Evolutionary conservation across 805 yeast genomes (phyloP), one percentile per base, ranked within the genome.

Genomic region (Candida krabiensis): DNA sequence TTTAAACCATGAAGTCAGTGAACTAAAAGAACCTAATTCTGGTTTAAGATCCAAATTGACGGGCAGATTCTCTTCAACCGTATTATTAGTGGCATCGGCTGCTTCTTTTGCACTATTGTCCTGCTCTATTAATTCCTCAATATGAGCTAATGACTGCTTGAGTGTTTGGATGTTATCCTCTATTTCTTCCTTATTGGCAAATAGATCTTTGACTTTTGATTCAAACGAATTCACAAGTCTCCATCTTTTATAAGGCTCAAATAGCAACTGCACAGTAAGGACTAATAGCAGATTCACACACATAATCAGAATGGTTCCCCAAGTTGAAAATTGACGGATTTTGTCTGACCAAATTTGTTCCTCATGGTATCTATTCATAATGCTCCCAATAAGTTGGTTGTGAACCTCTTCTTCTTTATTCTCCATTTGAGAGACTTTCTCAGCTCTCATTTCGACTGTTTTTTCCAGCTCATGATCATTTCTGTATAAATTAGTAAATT

Each of bases 321-420:
- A 93, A 0, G 98, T 90, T 5, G 96, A 86, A 4, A 95, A 88
- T 48, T 90, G 76, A 44, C 99, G 71, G 43, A 93, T 93, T 61
- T 90, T 90, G 63, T 93, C 99, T 2, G 96, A 87, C 98, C 99
- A 93, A 6, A 93, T 79, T 61, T 93, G 98, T 55, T 93, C 99
- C 59, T 93, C 98, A 46, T 91, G 96, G 54, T 93, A 93, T 50
- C 98, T 69, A 2, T 89, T 80, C 54, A 91, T 69, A 13, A 93
- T 93, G 42, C 86, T 82, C 40, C 80, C 80, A 13, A 88, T 81
- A 32, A 89, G 64, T 40, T 73, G 76, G 38, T 79, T 73, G 49
- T 85, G 91, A 14, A 82, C 61, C 8, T 80, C 80, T 39, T 89
- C 96, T 28, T 83, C 85, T 32, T 62, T 58, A 2, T 54, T 57